Evolutionary conservation across 2,329 filamentous ascomycete species (phyloP).

Genomic region (Ophiostoma perfectum): DNA sequence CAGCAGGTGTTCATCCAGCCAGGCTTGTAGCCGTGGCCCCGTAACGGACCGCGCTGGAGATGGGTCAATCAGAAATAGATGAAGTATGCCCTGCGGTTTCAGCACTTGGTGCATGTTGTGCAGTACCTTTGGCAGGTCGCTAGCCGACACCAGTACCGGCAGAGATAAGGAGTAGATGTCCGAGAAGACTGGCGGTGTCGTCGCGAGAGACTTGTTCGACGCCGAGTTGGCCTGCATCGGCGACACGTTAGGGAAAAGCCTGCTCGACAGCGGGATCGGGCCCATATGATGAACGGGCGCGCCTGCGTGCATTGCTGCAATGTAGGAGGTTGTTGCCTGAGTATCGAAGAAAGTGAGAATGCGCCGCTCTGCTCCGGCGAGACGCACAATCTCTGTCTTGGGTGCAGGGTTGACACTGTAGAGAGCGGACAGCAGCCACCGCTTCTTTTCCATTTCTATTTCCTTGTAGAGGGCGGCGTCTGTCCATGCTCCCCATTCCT

Average conservation of each 20-base stretch:
- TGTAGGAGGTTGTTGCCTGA: constrained; percentile 44
- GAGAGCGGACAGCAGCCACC: constrained; percentile 39
- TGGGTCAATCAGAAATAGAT: constrained; percentile 59
- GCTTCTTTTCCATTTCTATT: constrained; percentile 41
- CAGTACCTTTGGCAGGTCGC: constrained; percentile 53
- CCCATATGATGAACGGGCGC: constrained; percentile 45
- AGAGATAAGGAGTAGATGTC: constrained; percentile 50
- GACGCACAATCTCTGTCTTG: constrained; percentile 19
- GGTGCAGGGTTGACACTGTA: constrained; percentile 41
- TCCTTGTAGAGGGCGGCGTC: constrained; percentile 49
- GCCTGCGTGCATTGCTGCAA: constrained; percentile 41
- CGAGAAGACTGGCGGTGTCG: constrained; percentile 43
- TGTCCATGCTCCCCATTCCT: constrained; percentile 45
- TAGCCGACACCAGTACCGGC: constrained; percentile 51
- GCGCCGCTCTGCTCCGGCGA: constrained; percentile 28
- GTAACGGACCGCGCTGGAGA: constrained; percentile 50
- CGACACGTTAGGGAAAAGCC: constrained; percentile 38
- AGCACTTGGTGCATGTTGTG: constrained; percentile 53
- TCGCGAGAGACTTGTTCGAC: constrained; percentile 33
- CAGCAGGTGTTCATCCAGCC: constrained; percentile 58
- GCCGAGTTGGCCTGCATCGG: constrained; percentile 37
- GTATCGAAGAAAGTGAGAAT: constrained; percentile 49
- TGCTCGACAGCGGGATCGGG: constrained; percentile 36
- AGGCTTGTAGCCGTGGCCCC: constrained; percentile 53
- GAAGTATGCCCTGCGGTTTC: constrained; percentile 49